phyloP scores from a whole-genome alignment of 495 filamentous ascomycete genomes.

The Hypoxylon crocopeplum region DNA sequence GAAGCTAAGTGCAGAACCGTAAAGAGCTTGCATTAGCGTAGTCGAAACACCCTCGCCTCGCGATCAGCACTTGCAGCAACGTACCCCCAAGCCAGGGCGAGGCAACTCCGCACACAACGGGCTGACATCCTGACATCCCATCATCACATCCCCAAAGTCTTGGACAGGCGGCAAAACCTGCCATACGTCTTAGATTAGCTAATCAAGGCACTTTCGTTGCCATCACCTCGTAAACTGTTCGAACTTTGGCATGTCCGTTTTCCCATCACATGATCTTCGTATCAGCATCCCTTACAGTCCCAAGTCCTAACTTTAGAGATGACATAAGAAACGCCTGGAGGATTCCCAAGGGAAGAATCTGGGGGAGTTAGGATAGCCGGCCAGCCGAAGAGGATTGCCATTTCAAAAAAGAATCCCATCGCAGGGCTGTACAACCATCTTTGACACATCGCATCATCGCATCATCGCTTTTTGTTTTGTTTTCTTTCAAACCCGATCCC shows the following conservation, averaged over 20 bases:
- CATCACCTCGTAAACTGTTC: conserved; percentile 2
- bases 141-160: conserved; percentile 3
- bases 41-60: conserved; percentile 27
- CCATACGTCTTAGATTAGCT: conserved; percentile 11
- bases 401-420: no score
- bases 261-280: conserved; percentile 16
- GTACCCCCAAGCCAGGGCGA: conserved; percentile 20
- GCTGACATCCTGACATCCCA: conserved; percentile 13
- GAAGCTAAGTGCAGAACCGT: conserved; percentile 19
- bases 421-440: no score
- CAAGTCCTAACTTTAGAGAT: conserved; percentile 21
- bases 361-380: no score
- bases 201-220: conserved; percentile 4
- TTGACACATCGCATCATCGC: background rate
- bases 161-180: conserved; percentile 16
- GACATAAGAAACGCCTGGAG: conserved; percentile 10
- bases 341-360: no score
- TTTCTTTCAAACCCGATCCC: no score
- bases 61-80: conserved; percentile 29
- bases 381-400: no score
- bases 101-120: conserved; percentile 32
- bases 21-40: conserved; percentile 40
- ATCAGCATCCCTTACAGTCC: conserved; percentile 10
- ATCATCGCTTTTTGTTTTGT: no score
- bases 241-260: conserved; percentile 6